Base-by-base conservation (phyloP, 148 eudicot genomes). In the Heliamphora exappendiculata region DNA sequence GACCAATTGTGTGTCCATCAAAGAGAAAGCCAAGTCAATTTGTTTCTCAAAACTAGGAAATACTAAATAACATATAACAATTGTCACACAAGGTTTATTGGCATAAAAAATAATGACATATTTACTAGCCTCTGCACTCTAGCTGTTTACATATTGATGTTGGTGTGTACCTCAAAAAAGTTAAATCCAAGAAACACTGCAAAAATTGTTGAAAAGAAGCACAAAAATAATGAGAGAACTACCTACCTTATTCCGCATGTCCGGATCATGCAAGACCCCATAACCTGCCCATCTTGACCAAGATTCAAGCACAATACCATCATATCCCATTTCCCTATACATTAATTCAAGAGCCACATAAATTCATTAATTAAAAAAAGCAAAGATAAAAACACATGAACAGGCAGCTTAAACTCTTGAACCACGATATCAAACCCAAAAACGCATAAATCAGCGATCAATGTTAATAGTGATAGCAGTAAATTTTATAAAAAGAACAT, bases 221-320 rank as follows among this genome's bases (percentile, higher is more conserved):
- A 47, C 47, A 24, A 50, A 11, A 19, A 51, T 28, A 63, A 49
- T 1, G 24, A 45, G 53, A 28, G 37, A 13, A 66, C 33, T 42
- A 12, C 65, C 67, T 88, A 95, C 99, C 94, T 63, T 37, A 83
- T 85, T 87, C 59, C 97, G 90, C 88, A 89, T 62, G 59, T 78
- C 82, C 67, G 91, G 80, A 78, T 93, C 91, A 58, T 91, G 87
- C 75, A 95, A 86, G 85, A 95, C 76, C 76, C 94, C 93, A 83
- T 87, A 90, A 71, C 89, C 90, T 72, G 92, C 91, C 99, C 99
- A 95, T 80, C 91, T 93, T 63, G 99, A 95, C 99, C 99, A 95
- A 57, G 99, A 91, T 81, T 95, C 99, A 28, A 95, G 90, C 57
- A 93, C 99, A 75, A 95, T 81, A 72, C 99, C 99, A 82, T 95